These are phyloP conservation scores for Pichia terricola DNA, from an alignment of 1,139 yeast genomes.

Conservation along the genomic window DNA sequence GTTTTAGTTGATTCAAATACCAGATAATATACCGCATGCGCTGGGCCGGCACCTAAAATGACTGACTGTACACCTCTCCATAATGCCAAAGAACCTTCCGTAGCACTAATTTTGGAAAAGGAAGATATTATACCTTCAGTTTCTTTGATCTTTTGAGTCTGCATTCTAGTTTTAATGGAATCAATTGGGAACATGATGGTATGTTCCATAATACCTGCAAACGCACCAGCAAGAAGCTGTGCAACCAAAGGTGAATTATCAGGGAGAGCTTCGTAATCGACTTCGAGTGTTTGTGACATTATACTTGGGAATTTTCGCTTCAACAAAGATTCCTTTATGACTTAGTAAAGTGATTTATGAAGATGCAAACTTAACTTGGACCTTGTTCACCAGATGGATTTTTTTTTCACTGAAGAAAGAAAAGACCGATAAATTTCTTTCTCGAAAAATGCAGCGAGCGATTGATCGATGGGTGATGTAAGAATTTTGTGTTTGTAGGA, in stretches of 20 bases:
- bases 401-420: no score
- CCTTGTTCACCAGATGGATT: no score
- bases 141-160: slow-evolving; percentile 38
- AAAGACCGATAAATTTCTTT: no score
- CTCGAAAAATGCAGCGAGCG: no score
- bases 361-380: no score
- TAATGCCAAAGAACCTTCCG: slow-evolving; percentile 84
- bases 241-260: slow-evolving; percentile 76
- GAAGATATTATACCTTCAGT: slow-evolving; percentile 42
- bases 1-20: slow-evolving; percentile 86
- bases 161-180: slow-evolving; percentile 94
- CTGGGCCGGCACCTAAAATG: slow-evolving; percentile 98
- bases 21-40: slow-evolving; percentile 96
- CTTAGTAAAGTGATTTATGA: no score
- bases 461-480: no score
- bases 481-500: no score
- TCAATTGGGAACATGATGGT: slow-evolving; percentile 95
- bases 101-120: slow-evolving; percentile 64
- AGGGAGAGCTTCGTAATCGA: slow-evolving; percentile 90
- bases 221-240: slow-evolving; percentile 87
- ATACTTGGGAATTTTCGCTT: no score
- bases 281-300: slow-evolving; percentile 28
- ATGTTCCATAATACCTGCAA: slow-evolving; percentile 98
- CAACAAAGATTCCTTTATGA: no score
- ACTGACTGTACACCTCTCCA: slow-evolving; percentile 97